phyloP scores from a whole-genome alignment of 2,329 filamentous ascomycete species.

The Ambrosiella xylebori region DNA sequence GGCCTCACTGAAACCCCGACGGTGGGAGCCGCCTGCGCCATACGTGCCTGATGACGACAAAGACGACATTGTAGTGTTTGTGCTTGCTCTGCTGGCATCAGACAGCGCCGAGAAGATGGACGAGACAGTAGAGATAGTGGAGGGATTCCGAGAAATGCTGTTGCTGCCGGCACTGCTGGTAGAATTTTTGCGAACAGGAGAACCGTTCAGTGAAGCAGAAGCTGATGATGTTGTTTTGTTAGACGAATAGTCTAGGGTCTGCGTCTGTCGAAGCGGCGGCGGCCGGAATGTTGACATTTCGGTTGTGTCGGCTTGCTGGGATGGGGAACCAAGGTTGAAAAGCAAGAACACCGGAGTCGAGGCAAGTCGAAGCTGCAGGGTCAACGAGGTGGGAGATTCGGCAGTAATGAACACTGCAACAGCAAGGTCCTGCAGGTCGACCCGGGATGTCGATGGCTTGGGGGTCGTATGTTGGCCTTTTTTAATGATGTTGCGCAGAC shows the following conservation, averaged over 20 bases:
- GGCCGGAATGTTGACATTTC: conserved; percentile 23
- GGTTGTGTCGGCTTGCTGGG: conserved; percentile 3
- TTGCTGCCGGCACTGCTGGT: conserved; percentile 4
- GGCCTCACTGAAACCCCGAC: conserved; percentile 60
- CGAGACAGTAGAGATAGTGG: conserved; percentile 54
- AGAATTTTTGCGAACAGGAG: conserved; percentile 2
- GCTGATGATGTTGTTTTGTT: conserved; percentile 19
- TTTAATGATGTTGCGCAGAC: too few relatives aligned
- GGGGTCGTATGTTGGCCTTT: too few relatives aligned
- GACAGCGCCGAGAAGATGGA: conserved; percentile 47
- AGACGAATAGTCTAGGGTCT: conserved; percentile 19
- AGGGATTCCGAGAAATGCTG: conserved; percentile 42
- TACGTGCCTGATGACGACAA: conserved; percentile 29
- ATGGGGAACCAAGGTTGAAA: neutral
- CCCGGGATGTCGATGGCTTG: too few relatives aligned
- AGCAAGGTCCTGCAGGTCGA: too few relatives aligned
- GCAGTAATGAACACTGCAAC: too few relatives aligned
- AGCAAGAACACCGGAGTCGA: neutral
- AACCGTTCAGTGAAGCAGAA: conserved; percentile 1
- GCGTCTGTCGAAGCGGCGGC: conserved; percentile 21
- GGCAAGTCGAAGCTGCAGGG: conserved; percentile 1
- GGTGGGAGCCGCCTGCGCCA: conserved; percentile 36
- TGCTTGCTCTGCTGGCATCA: conserved; percentile 43
- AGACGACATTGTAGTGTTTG: conserved; percentile 44
- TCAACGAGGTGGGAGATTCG: neutral